Evolutionary conservation across 306 rosid species (phyloP).

Genomic region (Comarum palustre): DNA sequence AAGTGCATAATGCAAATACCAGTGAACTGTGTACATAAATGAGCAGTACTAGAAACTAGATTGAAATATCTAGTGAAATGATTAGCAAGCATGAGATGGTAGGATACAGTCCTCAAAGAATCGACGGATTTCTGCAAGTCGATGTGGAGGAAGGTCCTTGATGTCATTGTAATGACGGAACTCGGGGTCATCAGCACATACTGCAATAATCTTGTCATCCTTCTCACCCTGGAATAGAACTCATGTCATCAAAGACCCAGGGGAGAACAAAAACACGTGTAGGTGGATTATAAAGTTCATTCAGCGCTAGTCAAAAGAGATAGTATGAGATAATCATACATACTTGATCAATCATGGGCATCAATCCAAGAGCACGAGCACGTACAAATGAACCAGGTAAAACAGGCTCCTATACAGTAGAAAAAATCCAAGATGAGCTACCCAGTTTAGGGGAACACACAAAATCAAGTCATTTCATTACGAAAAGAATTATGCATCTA

Average conservation of each 20-base stretch:
- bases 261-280: neutral
- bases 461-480: slow-evolving; percentile 1
- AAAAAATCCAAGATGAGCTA: neutral
- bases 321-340: neutral
- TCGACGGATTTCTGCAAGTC: slow-evolving; percentile 90
- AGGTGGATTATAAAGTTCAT: neutral
- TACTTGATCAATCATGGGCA: slow-evolving; percentile 99
- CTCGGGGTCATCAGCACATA: slow-evolving; percentile 96
- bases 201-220: slow-evolving; percentile 99
- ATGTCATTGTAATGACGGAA: slow-evolving; percentile 78
- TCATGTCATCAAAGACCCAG: neutral
- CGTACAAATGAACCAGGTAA: slow-evolving; percentile 92
- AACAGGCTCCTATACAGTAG: slow-evolving; percentile 67
- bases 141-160: slow-evolving; percentile 91
- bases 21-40: neutral
- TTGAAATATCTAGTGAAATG: neutral
- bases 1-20: slow-evolving; percentile 35
- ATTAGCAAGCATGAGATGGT: neutral
- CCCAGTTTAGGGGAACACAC: slow-evolving; percentile 15
- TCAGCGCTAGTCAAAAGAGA: neutral
- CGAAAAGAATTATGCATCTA: slow-evolving; percentile 12
- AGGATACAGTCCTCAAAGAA: slow-evolving; percentile 99
- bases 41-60: neutral
- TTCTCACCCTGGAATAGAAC: slow-evolving; percentile 71
- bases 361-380: slow-evolving; percentile 96